A percentile compares a stretch with the other conserved stretches of the same genome.
These are phyloP conservation scores for Coprinopsis sp. DNA, from an alignment of 768 basidiomycete genomes.

Conservation along the genomic window DNA sequence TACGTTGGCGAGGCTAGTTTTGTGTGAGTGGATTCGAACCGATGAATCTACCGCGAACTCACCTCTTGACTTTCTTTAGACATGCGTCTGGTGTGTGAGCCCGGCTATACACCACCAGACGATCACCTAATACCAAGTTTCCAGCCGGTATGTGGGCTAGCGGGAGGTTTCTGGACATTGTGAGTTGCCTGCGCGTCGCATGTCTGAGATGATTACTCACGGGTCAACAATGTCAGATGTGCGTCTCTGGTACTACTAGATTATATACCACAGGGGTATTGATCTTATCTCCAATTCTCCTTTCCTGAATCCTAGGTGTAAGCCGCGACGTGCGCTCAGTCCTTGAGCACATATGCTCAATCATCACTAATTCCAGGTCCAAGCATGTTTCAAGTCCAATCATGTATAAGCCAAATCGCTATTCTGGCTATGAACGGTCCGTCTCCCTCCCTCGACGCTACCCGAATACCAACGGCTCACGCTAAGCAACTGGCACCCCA, in stretches of 20 bases:
- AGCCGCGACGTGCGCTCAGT: background rate
- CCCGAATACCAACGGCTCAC: too few species aligned
- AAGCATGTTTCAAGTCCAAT: background rate
- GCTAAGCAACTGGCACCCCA: background rate
- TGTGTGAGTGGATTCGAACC: background rate
- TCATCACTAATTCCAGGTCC: background rate
- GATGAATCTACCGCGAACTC: too few species aligned
- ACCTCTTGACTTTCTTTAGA: background rate
- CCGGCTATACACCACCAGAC: too few species aligned
- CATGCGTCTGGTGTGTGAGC: background rate
- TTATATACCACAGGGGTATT: too few species aligned
- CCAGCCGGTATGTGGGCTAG: too few species aligned
- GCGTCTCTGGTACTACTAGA: too few species aligned
- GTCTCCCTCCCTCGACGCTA: background rate
- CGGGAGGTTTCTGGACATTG: too few species aligned
- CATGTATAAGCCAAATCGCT: background rate
- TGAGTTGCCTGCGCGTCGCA: too few species aligned
- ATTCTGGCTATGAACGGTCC: conserved; percentile 3
- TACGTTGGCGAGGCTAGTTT: conserved; percentile 1
- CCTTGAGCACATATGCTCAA: background rate
- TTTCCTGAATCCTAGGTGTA: too few species aligned
- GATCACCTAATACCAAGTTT: too few species aligned
- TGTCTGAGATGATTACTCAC: too few species aligned
- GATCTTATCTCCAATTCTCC: background rate
- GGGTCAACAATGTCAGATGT: too few species aligned